Evolutionary conservation across 129 eudicot genomes (phyloP).

Genomic region (Tagetes patula): DNA sequence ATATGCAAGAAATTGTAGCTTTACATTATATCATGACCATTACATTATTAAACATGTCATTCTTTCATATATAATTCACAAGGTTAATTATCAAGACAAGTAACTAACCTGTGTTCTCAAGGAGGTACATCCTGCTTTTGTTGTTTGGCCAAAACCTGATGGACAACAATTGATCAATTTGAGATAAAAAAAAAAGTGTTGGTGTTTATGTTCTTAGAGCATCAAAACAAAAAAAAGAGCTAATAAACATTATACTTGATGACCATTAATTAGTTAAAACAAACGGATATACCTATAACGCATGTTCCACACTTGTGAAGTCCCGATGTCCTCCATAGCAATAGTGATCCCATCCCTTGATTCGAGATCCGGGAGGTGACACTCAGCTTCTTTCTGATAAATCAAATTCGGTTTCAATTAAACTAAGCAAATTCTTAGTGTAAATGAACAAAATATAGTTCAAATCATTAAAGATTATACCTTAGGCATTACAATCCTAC

Average conservation of each 20-base stretch:
- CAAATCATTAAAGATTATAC: slow-evolving; percentile 27
- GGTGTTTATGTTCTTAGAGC: not conserved
- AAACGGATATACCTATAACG: slow-evolving; percentile 67
- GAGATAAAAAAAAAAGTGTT: not conserved
- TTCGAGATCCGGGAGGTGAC: slow-evolving; percentile 86
- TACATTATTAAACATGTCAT: not conserved
- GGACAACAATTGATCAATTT: slow-evolving; percentile 29
- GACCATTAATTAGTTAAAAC: not conserved
- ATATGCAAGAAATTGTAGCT: not conserved
- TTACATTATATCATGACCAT: not conserved
- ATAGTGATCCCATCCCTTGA: slow-evolving; percentile 81
- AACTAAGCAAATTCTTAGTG: not conserved
- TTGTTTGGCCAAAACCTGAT: slow-evolving; percentile 97
- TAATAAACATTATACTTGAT: no score
- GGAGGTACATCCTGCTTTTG: slow-evolving; percentile 99
- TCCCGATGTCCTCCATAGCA: slow-evolving; percentile 92
- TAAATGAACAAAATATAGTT: not conserved
- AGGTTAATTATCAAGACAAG: no score
- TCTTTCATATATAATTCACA: no score
- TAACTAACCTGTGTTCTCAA: slow-evolving; percentile 81
- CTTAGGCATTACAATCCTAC: slow-evolving; percentile 95
- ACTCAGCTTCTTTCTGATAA: slow-evolving; percentile 92
- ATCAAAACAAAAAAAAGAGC: not conserved
- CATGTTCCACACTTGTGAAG: slow-evolving; percentile 97
- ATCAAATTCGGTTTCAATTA: not conserved